phyloP scores from a whole-genome alignment of 306 rosid genomes.

The Canavalia gladiata region DNA sequence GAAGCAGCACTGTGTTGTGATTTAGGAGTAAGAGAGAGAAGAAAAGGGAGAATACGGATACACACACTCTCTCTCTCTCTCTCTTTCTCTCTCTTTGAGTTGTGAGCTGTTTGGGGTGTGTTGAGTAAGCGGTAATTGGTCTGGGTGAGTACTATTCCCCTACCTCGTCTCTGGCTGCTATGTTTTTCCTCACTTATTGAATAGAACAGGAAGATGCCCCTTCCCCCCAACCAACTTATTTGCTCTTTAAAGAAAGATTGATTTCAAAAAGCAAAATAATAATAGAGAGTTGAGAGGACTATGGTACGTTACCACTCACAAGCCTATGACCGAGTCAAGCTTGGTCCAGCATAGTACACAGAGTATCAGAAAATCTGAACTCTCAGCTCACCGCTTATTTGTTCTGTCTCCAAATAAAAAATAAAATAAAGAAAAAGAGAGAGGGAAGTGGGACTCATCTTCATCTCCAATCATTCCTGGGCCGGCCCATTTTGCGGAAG shows the following conservation, averaged over 20 bases:
- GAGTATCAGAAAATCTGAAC: conserved; percentile 40
- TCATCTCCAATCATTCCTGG: conserved; percentile 59
- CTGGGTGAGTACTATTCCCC: conserved; percentile 23
- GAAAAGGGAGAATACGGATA: no score
- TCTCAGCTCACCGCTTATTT: conserved; percentile 27
- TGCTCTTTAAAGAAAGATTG: background rate
- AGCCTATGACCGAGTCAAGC: conserved; percentile 51
- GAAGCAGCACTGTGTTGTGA: background rate
- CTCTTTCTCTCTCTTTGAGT: no score
- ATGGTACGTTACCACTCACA: conserved; percentile 20
- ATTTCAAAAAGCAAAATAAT: conserved; percentile 17
- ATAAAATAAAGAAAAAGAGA: background rate
- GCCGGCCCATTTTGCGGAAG: conserved; percentile 63
- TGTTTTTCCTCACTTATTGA: conserved; percentile 27
- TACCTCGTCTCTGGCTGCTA: conserved; percentile 21
- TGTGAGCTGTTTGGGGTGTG: no score
- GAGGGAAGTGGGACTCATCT: conserved; percentile 39
- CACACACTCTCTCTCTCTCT: no score
- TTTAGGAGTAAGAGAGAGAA: conserved; percentile 6
- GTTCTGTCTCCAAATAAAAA: background rate
- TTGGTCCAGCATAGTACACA: conserved; percentile 43
- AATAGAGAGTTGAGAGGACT: background rate
- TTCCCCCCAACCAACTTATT: conserved; percentile 27
- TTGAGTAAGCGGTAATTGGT: conserved; percentile 29
- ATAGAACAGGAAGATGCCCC: background rate